These are phyloP conservation scores for Brachypodium distachyon DNA, from an alignment of 202 grass and related monocot genomes.

Conservation along the genomic window DNA sequence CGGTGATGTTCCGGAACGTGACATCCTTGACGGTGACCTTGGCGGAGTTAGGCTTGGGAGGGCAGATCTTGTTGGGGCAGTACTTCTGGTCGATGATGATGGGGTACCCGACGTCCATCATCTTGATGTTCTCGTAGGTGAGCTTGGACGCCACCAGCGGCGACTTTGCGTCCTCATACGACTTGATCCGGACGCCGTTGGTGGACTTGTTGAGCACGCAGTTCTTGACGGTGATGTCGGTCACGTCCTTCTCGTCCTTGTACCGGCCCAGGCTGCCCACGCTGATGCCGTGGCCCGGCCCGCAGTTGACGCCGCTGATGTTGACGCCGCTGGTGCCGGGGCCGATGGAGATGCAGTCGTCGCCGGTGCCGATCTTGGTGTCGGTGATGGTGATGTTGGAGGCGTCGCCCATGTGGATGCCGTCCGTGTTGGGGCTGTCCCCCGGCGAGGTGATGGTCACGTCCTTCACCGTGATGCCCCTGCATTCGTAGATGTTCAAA, in stretches of 20 bases:
- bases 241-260: slow-evolving; percentile 40
- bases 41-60: background rate
- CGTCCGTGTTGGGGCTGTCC: slow-evolving; percentile 64
- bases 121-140: slow-evolving; percentile 34
- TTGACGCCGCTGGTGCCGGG: background rate
- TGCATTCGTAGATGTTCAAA: slow-evolving; percentile 36
- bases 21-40: slow-evolving; percentile 41
- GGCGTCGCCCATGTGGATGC: slow-evolving; percentile 51
- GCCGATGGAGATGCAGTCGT: slow-evolving; percentile 56
- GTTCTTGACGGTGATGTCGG: slow-evolving; percentile 26
- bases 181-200: slow-evolving; percentile 57
- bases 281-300: slow-evolving; percentile 45
- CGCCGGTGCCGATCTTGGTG: slow-evolving; percentile 39
- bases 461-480: slow-evolving; percentile 13
- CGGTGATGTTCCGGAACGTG: slow-evolving; percentile 47
- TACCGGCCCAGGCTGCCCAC: slow-evolving; percentile 46
- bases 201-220: slow-evolving; percentile 25
- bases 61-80: slow-evolving; percentile 40
- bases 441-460: slow-evolving; percentile 28
- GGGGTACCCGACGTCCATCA: slow-evolving; percentile 25
- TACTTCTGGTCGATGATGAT: slow-evolving; percentile 65
- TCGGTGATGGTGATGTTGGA: slow-evolving; percentile 24
- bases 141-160: slow-evolving; percentile 1
- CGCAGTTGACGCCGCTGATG: slow-evolving; percentile 38
- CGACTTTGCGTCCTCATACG: slow-evolving; percentile 29